A percentile compares a stretch with the other conserved stretches of the same genome.
Conservation (phyloP, 495 filamentous ascomycete genomes). For the Penicillium maclennaniae region DNA sequence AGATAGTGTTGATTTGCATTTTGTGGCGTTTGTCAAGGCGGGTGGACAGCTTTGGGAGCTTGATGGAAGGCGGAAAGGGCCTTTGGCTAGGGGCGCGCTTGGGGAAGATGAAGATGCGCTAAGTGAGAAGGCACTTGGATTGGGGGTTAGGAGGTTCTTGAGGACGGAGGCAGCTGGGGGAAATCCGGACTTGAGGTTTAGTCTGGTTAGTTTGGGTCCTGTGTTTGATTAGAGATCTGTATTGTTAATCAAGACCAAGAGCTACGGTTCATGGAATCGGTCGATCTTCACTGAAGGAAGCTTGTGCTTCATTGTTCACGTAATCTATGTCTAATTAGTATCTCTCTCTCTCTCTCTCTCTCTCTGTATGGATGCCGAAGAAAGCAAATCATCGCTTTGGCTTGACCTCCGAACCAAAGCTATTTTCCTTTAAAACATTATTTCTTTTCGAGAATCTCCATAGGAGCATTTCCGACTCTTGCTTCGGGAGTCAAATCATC, state of each 20-base stretch:
- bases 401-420: background rate
- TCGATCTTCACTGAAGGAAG: too few species aligned
- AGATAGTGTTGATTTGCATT: slow-evolving; percentile 72
- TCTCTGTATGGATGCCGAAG: background rate
- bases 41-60: slow-evolving; percentile 78
- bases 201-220: slow-evolving; percentile 65
- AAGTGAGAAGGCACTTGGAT: slow-evolving; percentile 58
- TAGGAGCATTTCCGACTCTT: slow-evolving; percentile 1
- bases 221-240: slow-evolving; percentile 50
- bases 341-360: background rate
- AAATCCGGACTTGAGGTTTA: slow-evolving; percentile 70
- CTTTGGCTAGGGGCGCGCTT: slow-evolving; percentile 56
- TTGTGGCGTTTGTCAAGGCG: slow-evolving; percentile 81
- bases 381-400: background rate
- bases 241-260: background rate
- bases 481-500: background rate
- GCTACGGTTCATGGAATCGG: background rate
- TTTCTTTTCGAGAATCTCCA: background rate
- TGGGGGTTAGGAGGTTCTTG: slow-evolving; percentile 59
- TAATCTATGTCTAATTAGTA: background rate
- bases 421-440: background rate
- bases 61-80: slow-evolving; percentile 73
- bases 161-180: slow-evolving; percentile 52
- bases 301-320: background rate
- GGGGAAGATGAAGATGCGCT: slow-evolving; percentile 61